Percentiles rank a stretch among this genome's conserved stretches.
These are phyloP conservation scores for Castanea sativa DNA, from an alignment of 306 rosid genomes.

Conservation along the genomic window DNA sequence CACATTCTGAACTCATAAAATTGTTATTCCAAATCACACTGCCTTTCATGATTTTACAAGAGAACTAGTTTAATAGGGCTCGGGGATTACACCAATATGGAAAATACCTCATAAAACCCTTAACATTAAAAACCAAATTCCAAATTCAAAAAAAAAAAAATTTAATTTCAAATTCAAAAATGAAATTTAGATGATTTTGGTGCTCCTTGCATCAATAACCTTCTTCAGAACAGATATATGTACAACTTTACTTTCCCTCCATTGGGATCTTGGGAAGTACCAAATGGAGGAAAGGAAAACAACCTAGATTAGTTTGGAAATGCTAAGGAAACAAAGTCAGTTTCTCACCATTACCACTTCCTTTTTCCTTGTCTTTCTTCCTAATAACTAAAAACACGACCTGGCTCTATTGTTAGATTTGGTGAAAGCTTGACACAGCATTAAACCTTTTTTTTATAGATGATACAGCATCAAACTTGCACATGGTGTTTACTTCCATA, in stretches of 20 bases:
- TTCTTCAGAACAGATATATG: background rate
- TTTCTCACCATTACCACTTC: background rate
- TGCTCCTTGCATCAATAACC: no score
- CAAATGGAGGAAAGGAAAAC: background rate
- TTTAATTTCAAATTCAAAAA: no score
- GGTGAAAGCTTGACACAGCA: background rate
- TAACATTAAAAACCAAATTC: no score
- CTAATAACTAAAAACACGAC: background rate
- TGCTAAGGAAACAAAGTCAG: background rate
- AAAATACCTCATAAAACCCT: no score
- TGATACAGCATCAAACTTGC: background rate
- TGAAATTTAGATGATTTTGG: no score
- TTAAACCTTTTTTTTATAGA: background rate
- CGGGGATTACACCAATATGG: no score
- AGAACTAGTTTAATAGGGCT: no score
- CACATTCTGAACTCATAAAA: no score
- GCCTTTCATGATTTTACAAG: no score
- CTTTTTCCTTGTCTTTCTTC: background rate
- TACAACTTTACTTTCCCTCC: constrained; percentile 1
- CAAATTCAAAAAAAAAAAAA: no score
- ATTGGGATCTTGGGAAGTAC: background rate
- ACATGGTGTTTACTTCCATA: background rate
- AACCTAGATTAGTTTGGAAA: background rate
- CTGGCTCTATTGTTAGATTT: background rate
- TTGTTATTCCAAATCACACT: no score